Evolutionary conservation across 371 early-diverging fungal species (phyloP), one percentile per base, ranked within the genome.

Genomic region (Funneliformis caledonium): DNA sequence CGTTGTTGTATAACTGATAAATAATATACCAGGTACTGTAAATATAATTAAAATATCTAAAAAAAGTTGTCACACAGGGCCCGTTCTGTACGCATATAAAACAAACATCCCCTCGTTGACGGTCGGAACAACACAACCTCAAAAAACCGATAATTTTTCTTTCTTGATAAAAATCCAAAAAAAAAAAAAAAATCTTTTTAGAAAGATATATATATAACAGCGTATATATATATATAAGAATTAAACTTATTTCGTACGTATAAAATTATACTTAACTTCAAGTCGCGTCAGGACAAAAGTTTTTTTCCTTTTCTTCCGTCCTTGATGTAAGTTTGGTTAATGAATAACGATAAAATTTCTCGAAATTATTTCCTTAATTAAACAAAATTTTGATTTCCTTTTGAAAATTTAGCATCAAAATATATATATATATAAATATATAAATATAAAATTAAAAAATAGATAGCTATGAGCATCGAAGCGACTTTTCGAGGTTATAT

Each of bases 401-500:
- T 42, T 33, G 43, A 42, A 69, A 33, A 42, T 42, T 42, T 33
- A 69, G 10, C 5, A 69, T 14, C 14, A 69, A 42, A 69, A 69
- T 19, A 33, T 3, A 16, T 22, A 64, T 3, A 64, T 26, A 26
- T 26, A 26, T 26, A 22, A 11, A 69, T 12, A 45, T 42, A 68
- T 12, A 16, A 26, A 26, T 26, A 26, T 26, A 26, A 26, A 26
- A 26, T 26, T 26, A 26, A 26, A 26, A 26, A 26, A 26, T 68
- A 42, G 12, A 9, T 42, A 75, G 59, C n/a, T 33, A 76, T 78
- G 78, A 78, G 78, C 50, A 78, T 78, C 43, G 78, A 78, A 78
- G 64, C 68, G 42, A 92, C 93, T 4, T 94, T 91, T 82, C 87
- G 88, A 82, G 95, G 95, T 6, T 91, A 88, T 70, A 87, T 95